phyloP scores from a whole-genome alignment of 2,329 filamentous ascomycete species.

The Dactylellina sp. region DNA sequence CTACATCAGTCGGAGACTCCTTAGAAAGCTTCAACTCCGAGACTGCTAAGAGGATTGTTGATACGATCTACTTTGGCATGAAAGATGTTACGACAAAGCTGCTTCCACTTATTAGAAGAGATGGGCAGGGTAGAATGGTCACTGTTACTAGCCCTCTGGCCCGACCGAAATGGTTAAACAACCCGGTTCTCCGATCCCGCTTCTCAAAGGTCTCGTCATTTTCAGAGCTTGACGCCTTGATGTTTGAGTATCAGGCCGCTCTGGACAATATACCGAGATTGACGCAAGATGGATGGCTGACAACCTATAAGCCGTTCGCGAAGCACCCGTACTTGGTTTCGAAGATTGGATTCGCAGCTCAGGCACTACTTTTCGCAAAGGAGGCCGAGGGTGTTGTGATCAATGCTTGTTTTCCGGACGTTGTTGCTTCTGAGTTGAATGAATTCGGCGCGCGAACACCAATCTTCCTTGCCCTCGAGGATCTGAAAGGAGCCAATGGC shows the following conservation, averaged over 20 bases:
- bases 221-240: slow-evolving; percentile 61
- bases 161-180: slow-evolving; percentile 54
- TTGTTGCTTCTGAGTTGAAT: slow-evolving; percentile 63
- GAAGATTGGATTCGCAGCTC: slow-evolving; percentile 62
- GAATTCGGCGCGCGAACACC: slow-evolving; percentile 62
- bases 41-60: slow-evolving; percentile 60
- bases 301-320: slow-evolving; percentile 57
- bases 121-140: slow-evolving; percentile 62
- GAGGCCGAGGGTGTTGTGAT: slow-evolving; percentile 61
- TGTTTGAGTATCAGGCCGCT: slow-evolving; percentile 59
- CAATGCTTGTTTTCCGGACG: slow-evolving; percentile 64
- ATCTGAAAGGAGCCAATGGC: slow-evolving; percentile 62
- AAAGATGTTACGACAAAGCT: slow-evolving; percentile 36
- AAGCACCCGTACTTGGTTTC: slow-evolving; percentile 61
- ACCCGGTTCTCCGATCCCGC: slow-evolving; percentile 56
- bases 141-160: slow-evolving; percentile 63
- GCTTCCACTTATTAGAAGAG: slow-evolving; percentile 19
- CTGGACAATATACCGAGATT: slow-evolving; percentile 34
- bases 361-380: slow-evolving; percentile 62
- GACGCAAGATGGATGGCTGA: slow-evolving; percentile 30
- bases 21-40: slow-evolving; percentile 62
- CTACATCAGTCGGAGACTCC: slow-evolving; percentile 22
- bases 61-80: slow-evolving; percentile 63
- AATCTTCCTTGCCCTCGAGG: slow-evolving; percentile 62
- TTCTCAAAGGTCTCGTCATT: slow-evolving; percentile 33